Evolutionary conservation across 345 rosid species (phyloP), one percentile per base, ranked within the genome.

Genomic region (Heritiera littoralis): DNA sequence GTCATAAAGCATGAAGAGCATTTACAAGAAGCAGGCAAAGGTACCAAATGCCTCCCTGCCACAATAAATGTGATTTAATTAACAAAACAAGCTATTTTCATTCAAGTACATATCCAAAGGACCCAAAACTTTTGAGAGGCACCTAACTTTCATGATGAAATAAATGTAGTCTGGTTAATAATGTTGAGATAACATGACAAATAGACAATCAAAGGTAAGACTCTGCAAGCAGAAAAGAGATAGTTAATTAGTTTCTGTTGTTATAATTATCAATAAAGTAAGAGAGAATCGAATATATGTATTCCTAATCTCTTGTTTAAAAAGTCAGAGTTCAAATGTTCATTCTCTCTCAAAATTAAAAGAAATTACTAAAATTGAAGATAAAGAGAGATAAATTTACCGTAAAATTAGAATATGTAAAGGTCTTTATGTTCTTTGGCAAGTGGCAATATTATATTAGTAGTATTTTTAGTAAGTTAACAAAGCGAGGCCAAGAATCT

Each of bases 1-100:
- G 61, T 4, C 61, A 52, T 32, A 72, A 52, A 72, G 75, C 61
- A 72, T 72, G 76, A 72, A 54, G 59, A 52, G 48, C 76, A 54
- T 54, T 54, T 35, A 54, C 1, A 38, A 54, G 46, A 72, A 52
- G 14, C 12, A 32, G 61, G 61, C 46, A 10, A 71, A 20, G 23
- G 60, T 30, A 49, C 58, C 59, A 30, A 71, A 70, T 49, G 74
- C 58, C 58, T 23, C 74, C 58, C 6, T 8, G 59, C 41, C 60
- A 52, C 23, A 2, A 72, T 72, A 54, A 72, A 55, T 72, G 63
- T 17, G 30, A 72, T 23, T 23, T 54, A 10, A 10, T 30, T 51
- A 72, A 7, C 61, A 52, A 17, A 71, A 9, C 61, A 9, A 72
- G 7, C 23, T 71, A 6, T 28, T 35, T 35, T 35, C 38, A 7